Evolutionary conservation across 352 stramenopile genomes (phyloP).

Genomic region (Globisporangium nagaii): DNA sequence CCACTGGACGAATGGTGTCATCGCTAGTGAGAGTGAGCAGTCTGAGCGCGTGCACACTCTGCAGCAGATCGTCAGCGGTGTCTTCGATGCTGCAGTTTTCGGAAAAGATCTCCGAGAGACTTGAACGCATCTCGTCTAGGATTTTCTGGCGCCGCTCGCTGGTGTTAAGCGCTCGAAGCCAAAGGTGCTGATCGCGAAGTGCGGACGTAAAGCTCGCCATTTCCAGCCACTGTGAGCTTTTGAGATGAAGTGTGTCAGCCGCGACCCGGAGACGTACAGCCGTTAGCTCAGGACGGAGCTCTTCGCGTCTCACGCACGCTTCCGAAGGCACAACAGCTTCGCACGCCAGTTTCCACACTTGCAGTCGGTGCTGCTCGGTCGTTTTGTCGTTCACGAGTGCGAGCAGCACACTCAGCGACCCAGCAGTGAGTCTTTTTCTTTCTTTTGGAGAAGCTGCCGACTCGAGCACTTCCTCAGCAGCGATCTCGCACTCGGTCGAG

Average conservation of each 20-base stretch:
- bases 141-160: neutral
- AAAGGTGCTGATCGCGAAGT: neutral
- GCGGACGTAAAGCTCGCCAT: neutral
- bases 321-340: neutral
- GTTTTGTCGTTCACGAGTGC: neutral
- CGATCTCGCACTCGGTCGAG: neutral
- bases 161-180: neutral
- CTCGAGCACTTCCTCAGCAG: neutral
- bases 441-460: no score
- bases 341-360: slow-evolving; percentile 1
- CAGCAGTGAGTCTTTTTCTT: neutral
- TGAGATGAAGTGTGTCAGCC: neutral
- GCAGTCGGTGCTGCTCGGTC: neutral
- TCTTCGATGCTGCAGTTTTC: neutral
- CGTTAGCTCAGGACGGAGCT: neutral
- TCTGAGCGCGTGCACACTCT: neutral
- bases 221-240: neutral
- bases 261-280: neutral
- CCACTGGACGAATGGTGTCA: neutral
- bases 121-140: neutral
- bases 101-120: neutral
- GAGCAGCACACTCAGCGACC: neutral
- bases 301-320: neutral
- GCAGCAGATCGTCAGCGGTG: neutral
- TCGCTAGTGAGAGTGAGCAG: neutral